Conservation (phyloP, 345 rosid genomes). For the Crucihimalaya himalaica region DNA sequence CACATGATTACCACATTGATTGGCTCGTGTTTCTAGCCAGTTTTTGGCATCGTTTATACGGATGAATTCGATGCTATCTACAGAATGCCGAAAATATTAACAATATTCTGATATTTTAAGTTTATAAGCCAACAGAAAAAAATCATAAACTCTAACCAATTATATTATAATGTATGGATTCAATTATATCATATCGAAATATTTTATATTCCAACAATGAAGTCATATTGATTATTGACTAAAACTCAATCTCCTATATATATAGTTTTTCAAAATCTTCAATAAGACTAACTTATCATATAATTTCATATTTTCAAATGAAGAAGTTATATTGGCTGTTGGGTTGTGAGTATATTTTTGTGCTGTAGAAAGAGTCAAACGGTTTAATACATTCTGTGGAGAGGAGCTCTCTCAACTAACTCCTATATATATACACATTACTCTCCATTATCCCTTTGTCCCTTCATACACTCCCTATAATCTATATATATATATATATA, state of each 20-base stretch:
- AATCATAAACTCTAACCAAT: not conserved
- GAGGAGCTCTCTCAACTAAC: conserved; percentile 19
- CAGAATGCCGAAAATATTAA: not conserved
- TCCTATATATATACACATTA: conserved; percentile 29
- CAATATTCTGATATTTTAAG: not conserved
- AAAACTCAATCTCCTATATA: not conserved
- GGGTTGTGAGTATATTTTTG: not conserved
- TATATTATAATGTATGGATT: not conserved
- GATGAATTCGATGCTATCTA: not conserved
- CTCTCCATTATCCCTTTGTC: conserved; percentile 20
- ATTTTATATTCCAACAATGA: not conserved
- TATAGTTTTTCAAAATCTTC: not conserved
- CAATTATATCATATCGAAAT: not conserved
- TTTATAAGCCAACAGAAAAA: not conserved
- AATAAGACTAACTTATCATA: not conserved
- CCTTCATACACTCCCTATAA: conserved; percentile 1
- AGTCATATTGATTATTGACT: not conserved
- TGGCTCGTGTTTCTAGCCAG: conserved; percentile 27
- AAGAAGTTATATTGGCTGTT: not conserved
- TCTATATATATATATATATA: not conserved
- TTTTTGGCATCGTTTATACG: not conserved
- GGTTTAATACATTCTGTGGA: conserved; percentile 17
- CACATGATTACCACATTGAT: conserved; percentile 35
- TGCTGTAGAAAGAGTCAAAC: conserved; percentile 41
- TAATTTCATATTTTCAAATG: not conserved